Evolutionary conservation across 805 yeast species (phyloP), one percentile per base, ranked within the genome.

Genomic region (Kuraishia ogatae): DNA sequence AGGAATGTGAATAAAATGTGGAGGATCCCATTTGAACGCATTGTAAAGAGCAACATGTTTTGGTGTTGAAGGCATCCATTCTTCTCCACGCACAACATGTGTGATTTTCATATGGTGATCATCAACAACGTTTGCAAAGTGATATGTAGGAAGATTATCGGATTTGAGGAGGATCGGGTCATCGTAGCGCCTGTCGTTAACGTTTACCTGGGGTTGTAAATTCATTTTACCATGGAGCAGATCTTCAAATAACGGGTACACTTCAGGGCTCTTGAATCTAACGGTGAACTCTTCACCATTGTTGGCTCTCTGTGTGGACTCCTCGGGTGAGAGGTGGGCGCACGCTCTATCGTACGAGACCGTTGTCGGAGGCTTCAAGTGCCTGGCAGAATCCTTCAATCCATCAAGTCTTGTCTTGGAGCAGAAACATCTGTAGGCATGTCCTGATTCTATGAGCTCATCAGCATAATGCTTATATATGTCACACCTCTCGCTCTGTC

Each of bases 71-170:
- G 96, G 87, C 11, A 94, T 72, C 99, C 99, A 94, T 68, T 94
- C 99, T 65, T 94, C 99, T 39, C 99, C 99, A 61, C 99, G 77
- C 4, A 94, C 83, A 8, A 94, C 99, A 69, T 94, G 97, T 0
- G 97, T 88, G 50, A 94, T 87, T 50, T 82, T 69, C 99, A 94
- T 94, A 51, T 88, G 71, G 66, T 92, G 96, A 66, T 94, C 99
- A 66, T 94, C 99, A 2, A 94, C 81, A 6, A 94, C 97, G 64
- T 89, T 93, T 17, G 99, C 99, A 64, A 94, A 85, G 70, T 94
- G 99, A 63, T 94, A 94, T 0, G 99, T 94, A 24, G 99, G 99
- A 57, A 89, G 72, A 0, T 93, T 92, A 67, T 94, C 98, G n/a
- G 96, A 87, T 69, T 94, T 94, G 65, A 94, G 67, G 26, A 94